phyloP scores from a whole-genome alignment of 202 grass and related monocot species.

The Schoenoplectus tabernaemontani region DNA sequence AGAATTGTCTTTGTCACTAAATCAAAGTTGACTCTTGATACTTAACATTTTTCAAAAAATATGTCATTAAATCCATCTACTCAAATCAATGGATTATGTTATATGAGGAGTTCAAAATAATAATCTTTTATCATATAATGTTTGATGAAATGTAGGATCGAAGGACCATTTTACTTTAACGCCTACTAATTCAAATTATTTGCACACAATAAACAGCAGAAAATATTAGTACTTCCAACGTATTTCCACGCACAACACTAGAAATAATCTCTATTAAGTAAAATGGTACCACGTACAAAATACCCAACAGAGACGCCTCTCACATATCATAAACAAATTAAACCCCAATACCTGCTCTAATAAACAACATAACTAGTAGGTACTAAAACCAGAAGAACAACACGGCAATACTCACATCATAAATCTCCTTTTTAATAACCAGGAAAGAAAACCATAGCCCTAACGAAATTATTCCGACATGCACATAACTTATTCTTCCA shows the following conservation, averaged over 20 bases:
- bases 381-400: background rate
- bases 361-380: background rate
- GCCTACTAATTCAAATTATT: background rate
- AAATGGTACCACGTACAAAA: background rate
- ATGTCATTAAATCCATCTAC: too few relatives aligned
- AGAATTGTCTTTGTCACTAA: too few relatives aligned
- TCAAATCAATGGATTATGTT: too few relatives aligned
- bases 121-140: too few relatives aligned
- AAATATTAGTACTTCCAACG: background rate
- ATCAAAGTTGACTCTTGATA: too few relatives aligned
- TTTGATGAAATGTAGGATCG: too few relatives aligned
- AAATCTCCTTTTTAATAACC: background rate
- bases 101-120: too few relatives aligned
- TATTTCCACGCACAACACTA: background rate
- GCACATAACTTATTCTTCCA: background rate
- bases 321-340: background rate
- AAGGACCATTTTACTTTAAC: too few relatives aligned
- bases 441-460: background rate
- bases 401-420: constrained; percentile 2
- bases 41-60: too few relatives aligned
- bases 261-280: constrained; percentile 11
- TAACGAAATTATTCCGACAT: background rate
- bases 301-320: background rate
- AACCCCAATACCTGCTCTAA: constrained; percentile 4
- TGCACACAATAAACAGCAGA: background rate